Base-by-base conservation (phyloP, 371 early-diverging fungal species). In the Circinella umbellata region DNA sequence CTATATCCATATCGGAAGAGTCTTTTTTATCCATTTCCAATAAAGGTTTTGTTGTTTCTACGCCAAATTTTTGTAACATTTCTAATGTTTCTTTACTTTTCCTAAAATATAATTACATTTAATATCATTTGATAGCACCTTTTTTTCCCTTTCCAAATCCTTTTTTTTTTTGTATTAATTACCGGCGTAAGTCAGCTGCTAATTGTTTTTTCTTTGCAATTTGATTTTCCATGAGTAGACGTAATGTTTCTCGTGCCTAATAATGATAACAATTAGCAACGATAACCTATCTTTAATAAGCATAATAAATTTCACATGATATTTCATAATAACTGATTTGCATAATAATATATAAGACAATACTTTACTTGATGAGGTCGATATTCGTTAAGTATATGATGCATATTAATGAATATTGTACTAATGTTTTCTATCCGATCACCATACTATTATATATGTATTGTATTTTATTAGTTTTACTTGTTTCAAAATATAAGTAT, bases 371-470 rank as follows among this genome's bases (percentile, higher is more conserved):
- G 92, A 69, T 90, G 91, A 47, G 89, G 89, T 13, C 92, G 85
- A 68, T 91, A 91, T 47, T 90, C 91, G 69, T 91, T 90, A 34
- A 92, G 73, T 39, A 91, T 85, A 71, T 91, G 91, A 77, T 91
- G 91, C 85, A 89, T 89, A 62, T 92, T 92, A 73, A 91, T 88
- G 54, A 92, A 84, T 34, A 90, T 88, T 8, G 87, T 83, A 61
- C 90, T 88, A 57, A 91, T 86, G 51, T 88, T 86, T 47, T 89
- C 90, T 34, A 90, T 86, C 35, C 84, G 79, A 14, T 79, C 71
- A 6, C 83, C 84, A 73, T 80, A 90, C 86, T 89, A 79, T 27
- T 35, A 66, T 0, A 35, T 18, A 20, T 37, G 27, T 27, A 27
- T 27, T 27, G 27, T 27, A 27, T 27, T 27, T 27, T 27, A 27